Evolutionary conservation across 75 land plant species (phyloP), one percentile per base, ranked within the genome.

Genomic region (Pinus taeda): DNA sequence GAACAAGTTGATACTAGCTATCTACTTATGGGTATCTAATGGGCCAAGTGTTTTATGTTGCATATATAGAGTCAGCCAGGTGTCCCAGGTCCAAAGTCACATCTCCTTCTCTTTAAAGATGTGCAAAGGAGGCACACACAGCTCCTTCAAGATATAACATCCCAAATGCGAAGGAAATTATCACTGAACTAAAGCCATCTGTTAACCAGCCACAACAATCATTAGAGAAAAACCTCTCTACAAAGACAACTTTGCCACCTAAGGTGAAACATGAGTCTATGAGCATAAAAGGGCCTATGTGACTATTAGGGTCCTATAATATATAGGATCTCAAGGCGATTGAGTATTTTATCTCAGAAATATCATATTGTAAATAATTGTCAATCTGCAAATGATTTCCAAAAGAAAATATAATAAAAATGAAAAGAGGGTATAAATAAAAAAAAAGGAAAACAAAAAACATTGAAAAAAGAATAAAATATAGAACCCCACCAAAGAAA

Each of bases 31-130:
- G 13, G 15, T 30, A 74, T 24, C 33, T 55, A 15, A 74, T 57
- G 8, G 14, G 61, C 20, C 4, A 57, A 15, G 20, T 55, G 3
- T 18, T 49, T 21, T 37, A 15, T 57, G 13, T 79, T 74, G 29
- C 73, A 93, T 93, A 93, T 79, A 87, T 91, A 93, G 92, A 89
- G 75, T 93, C 96, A 57, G 87, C 88, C 42, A 83, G 85, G 0
- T 79, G 79, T 64, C 76, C 89, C 11, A 91, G 80, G 69, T 87
- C 85, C 17, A 91, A 79, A 62, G 56, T 60, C 39, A 84, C 90
- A 59, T 92, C 94, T 22, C 94, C 94, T 63, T 62, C 84, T 53
- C 60, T 71, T 59, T 81, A 79, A 30, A 79, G 74, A 7, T 57
- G 80, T 71, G 81, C 88, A 49, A 85, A 86, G 66, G 91, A 82